These are phyloP conservation scores for Chenopodium formosanum DNA, from an alignment of 148 eudicot genomes.

Conservation along the genomic window DNA sequence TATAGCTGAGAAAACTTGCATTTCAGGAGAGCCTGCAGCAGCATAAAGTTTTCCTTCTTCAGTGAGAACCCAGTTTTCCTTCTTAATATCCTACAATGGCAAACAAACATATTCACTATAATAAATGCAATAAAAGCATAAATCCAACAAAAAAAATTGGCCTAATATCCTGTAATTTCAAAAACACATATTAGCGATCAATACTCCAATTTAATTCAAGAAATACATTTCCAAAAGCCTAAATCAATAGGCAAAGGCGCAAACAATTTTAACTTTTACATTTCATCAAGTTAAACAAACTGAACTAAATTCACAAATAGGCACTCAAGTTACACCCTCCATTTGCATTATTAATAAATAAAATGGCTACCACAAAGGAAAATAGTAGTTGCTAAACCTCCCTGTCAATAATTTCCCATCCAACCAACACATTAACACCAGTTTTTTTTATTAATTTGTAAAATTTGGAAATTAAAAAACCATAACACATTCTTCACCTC, in stretches of 20 bases:
- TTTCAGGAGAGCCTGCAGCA: constrained; percentile 77
- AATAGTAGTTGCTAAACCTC: not conserved
- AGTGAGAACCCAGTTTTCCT: constrained; percentile 76
- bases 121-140: not conserved
- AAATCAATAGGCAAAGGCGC: not conserved
- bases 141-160: not conserved
- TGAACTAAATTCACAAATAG: not conserved
- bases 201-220: not conserved
- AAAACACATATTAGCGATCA: not conserved
- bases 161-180: not conserved
- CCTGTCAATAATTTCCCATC: not conserved
- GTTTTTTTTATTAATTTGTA: no score
- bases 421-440: no score
- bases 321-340: not conserved
- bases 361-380: not conserved
- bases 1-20: constrained; percentile 63
- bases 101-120: constrained; percentile 12
- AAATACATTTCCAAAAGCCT: not conserved
- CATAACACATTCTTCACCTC: not conserved
- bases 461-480: no score
- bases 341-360: not conserved
- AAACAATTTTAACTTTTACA: not conserved
- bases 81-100: constrained; percentile 72
- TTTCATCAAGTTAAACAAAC: not conserved
- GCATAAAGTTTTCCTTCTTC: constrained; percentile 80